Percentiles rank a stretch among this genome's conserved stretches.
phyloP scores from a whole-genome alignment of 352 stramenopile genomes.

The Globisporangium yorkense region DNA sequence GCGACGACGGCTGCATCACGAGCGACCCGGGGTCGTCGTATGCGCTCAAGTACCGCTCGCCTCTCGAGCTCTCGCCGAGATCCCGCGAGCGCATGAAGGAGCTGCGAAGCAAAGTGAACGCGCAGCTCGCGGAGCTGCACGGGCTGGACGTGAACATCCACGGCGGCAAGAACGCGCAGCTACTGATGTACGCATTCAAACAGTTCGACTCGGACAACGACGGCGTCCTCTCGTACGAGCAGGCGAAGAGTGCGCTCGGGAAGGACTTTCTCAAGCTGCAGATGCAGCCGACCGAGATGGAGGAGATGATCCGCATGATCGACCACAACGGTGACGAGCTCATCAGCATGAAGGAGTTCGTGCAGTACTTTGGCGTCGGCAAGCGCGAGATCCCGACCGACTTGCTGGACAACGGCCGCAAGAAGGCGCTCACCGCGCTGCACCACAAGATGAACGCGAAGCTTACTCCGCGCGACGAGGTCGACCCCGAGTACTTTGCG shows the following conservation, averaged over 20 bases:
- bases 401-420: conserved; percentile 54
- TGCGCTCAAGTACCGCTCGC: conserved; percentile 61
- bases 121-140: conserved; percentile 52
- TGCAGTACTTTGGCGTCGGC: conserved; percentile 71
- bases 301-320: conserved; percentile 72
- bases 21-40: conserved; percentile 46
- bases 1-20: conserved; percentile 8
- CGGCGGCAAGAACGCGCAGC: conserved; percentile 55
- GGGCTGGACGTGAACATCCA: conserved; percentile 46
- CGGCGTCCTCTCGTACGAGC: conserved; percentile 63
- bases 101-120: conserved; percentile 50
- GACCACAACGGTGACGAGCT: conserved; percentile 61
- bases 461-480: conserved; percentile 42
- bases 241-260: conserved; percentile 56
- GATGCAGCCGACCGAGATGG: conserved; percentile 47
- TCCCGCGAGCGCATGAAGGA: conserved; percentile 61
- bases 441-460: conserved; percentile 39
- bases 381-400: conserved; percentile 53
- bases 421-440: conserved; percentile 51
- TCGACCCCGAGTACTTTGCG: conserved; percentile 36
- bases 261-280: conserved; percentile 52
- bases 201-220: conserved; percentile 75
- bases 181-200: conserved; percentile 74
- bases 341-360: conserved; percentile 80
- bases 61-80: conserved; percentile 51